Evolutionary conservation across 345 rosid genomes (phyloP), one percentile per base, ranked within the genome.

Genomic region (Arabidopsis arenosa): DNA sequence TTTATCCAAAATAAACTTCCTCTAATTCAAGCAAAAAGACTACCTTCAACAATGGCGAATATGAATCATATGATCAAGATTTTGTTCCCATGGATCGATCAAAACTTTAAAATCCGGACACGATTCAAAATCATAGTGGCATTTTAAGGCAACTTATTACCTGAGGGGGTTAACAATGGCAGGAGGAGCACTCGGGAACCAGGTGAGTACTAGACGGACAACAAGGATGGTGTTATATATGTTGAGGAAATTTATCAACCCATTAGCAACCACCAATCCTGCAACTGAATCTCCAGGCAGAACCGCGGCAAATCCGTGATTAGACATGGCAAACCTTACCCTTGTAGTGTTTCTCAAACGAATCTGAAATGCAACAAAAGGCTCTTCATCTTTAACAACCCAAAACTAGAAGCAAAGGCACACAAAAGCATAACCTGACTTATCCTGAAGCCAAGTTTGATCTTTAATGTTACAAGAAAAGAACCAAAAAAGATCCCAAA

Each of bases 161-260:
- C 98, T 92, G 81, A 94, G 95, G 52, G 98, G 98, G 70, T 84
- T 85, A 49, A 92, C 96, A 75, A 94, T 94, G 82, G 89, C 97
- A 32, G 97, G 95, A 82, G 97, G 97, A 51, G 96, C 78, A 75
- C 88, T 89, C 0, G 98, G 98, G 80, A 94, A 94, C 98, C 97
- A 94, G 33, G 97, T 92, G 86, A 94, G 82, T 64, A 94, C 97
- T 49, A 94, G 93, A 83, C 98, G 84, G 51, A 81, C 73, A 36
- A 94, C 77, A 82, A 94, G 87, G 65, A 94, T 59, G 6, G 95
- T 85, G 82, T 92, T 94, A 81, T 92, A 94, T 57, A 94, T 75
- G 76, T 85, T 94, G 70, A 94, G 82, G 83, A 94, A 94, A 66
- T 86, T 94, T 56, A 80, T 43, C 68, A 92, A 66, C 4, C 98